A percentile compares a stretch with the other conserved stretches of the same genome.
Evolutionary conservation across 352 stramenopile species (phyloP).

Genomic region (Phytophthora pseudosyringae): DNA sequence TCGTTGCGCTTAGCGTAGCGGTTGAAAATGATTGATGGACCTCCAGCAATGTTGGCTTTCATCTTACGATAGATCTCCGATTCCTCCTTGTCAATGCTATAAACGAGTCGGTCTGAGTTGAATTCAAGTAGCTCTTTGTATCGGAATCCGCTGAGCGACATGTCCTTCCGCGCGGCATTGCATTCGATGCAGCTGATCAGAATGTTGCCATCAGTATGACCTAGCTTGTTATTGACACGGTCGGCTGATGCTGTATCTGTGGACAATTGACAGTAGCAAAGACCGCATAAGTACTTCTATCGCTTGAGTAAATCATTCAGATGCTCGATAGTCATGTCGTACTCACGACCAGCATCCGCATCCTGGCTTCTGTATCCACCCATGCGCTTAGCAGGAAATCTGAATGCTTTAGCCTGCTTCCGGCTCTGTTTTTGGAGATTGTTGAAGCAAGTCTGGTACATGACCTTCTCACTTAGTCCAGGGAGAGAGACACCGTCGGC

Average conservation of each 20-base stretch:
- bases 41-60: constrained; percentile 6
- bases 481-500: constrained; percentile 28
- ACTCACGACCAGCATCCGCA: too few relatives aligned
- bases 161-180: too few relatives aligned
- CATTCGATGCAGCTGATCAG: too few relatives aligned
- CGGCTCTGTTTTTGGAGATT: constrained; percentile 5
- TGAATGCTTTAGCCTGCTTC: too few relatives aligned
- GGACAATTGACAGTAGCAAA: constrained; percentile 31
- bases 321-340: too few relatives aligned
- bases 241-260: constrained; percentile 33
- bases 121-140: constrained; percentile 13
- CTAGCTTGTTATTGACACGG: too few relatives aligned
- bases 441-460: constrained; percentile 31
- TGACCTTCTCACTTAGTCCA: constrained; percentile 28
- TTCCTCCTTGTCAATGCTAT: constrained; percentile 5
- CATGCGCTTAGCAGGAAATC: too few relatives aligned
- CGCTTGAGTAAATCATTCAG: background rate
- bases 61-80: constrained; percentile 9
- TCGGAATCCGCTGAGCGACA: constrained; percentile 21
- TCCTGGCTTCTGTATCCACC: too few relatives aligned
- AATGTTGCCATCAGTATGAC: too few relatives aligned
- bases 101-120: constrained; percentile 6
- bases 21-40: background rate
- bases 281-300: constrained; percentile 31
- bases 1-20: background rate